Base-by-base conservation (phyloP, 2,329 filamentous ascomycete genomes). In the Colletotrichum theobromicola region DNA sequence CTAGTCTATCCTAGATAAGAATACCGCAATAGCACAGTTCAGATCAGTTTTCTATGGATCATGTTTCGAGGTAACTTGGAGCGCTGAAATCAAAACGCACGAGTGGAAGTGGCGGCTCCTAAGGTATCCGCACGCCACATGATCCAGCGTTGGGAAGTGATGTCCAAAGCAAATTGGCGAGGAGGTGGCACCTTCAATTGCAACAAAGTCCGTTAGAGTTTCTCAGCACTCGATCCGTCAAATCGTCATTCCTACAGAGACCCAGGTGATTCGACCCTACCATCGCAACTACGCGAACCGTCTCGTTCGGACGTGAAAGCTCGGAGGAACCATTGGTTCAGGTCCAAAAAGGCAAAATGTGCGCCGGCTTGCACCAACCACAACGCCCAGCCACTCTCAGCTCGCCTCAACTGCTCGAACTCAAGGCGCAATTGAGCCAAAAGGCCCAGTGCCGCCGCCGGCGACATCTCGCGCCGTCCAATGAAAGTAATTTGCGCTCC, bases 311-410 rank as follows among this genome's bases (percentile, higher is more conserved):
- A 69, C 30, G 37, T 37, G 34, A 50, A 70, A 64, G 71, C 42
- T 74, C 60, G 60, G 71, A 62, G 35, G 60, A 66, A 74, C 60
- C 42, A 55, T 55, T 71, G 37, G 67, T 24, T 26, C 37, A 46
- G 55, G n/a, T 21, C 35, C 18, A 57, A 66, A 71, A 71, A 55
- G 30, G 53, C 30, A 34, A 66, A 55, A 71, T 3, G 32, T 13
- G 67, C 61, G 61, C 53, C 37, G 37, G 26, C 32, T 21, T 26
- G n/a, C 53, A 30, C 60, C 60, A 53, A 71, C 60, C 58, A 58
- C 61, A 42, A 63, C 13, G 26, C n/a, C 34, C 28, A 30, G 62
- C 28, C 35, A 62, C 24, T 70, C 71, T 32, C 67, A 67, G 66
- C 26, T n/a, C 18, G 30, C 64, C 32, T 61, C 30, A 10, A 35